A percentile compares a stretch with the other conserved stretches of the same genome.
Conservation (phyloP, 345 rosid species). For the Citrus cavaleriei region DNA sequence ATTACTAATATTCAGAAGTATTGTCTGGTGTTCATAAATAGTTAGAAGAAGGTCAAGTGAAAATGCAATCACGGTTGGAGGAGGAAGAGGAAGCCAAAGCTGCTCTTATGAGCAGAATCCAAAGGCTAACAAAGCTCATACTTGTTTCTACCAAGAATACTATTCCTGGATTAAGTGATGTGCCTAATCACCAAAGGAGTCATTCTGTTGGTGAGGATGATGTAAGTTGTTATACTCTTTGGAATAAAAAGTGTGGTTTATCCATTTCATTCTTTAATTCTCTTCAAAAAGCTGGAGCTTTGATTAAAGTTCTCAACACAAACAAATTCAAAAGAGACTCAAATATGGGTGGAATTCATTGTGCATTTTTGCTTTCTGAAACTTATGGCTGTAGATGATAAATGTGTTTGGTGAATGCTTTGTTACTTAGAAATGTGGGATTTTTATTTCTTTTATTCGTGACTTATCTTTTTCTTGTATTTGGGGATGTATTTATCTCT, state of each 20-base stretch:
- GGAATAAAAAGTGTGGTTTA: neutral
- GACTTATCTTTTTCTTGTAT: neutral
- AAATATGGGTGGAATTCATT: neutral
- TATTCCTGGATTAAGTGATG: conserved; percentile 65
- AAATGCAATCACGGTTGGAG: conserved; percentile 98
- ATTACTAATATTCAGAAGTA: neutral
- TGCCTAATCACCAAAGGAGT: conserved; percentile 65
- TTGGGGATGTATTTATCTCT: too few species aligned
- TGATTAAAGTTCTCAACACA: neutral
- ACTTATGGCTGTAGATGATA: neutral
- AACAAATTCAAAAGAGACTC: neutral
- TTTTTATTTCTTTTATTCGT: neutral
- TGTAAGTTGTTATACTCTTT: conserved; percentile 41
- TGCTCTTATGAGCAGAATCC: conserved; percentile 99
- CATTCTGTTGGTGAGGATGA: conserved; percentile 69
- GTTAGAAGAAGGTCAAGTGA: conserved; percentile 99
- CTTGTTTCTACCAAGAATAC: conserved; percentile 94
- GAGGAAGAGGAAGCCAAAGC: conserved; percentile 99
- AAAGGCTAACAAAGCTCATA: conserved; percentile 94
- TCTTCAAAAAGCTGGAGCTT: neutral
- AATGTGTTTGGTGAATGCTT: neutral
- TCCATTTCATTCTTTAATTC: neutral
- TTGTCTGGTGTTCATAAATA: conserved; percentile 24
- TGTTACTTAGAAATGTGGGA: neutral
- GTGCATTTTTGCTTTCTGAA: neutral